Percentiles rank a stretch among this genome's conserved stretches.
phyloP scores from a whole-genome alignment of 2,329 filamentous ascomycete genomes.

The Dactylellina drechsleri region DNA sequence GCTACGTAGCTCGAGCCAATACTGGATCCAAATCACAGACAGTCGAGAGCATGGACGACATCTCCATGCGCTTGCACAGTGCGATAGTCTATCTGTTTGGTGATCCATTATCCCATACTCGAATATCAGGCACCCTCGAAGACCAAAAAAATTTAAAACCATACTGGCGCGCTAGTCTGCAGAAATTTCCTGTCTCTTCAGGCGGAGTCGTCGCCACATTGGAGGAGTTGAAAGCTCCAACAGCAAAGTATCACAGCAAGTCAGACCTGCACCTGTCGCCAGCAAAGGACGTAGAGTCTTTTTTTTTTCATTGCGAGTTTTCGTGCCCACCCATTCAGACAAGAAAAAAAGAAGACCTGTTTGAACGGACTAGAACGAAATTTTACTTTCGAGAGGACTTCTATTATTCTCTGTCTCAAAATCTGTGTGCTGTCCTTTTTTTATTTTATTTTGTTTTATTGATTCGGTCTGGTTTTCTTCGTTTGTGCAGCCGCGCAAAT shows the following conservation, averaged over 20 bases:
- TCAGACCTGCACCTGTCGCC: constrained; percentile 18
- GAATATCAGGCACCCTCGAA: constrained; percentile 36
- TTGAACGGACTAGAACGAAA: not conserved
- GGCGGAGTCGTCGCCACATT: constrained; percentile 25
- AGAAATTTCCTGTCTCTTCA: constrained; percentile 28
- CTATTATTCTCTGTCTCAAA: not conserved
- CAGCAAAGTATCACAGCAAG: constrained; percentile 19
- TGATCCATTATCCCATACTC: not conserved
- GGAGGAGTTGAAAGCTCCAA: constrained; percentile 10
- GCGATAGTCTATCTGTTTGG: too few species aligned
- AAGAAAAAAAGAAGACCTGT: not conserved
- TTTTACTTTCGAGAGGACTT: not conserved
- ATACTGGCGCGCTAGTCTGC: constrained; percentile 35
- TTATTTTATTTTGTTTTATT: constrained; percentile 18
- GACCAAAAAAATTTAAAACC: constrained; percentile 22
- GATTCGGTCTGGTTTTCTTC: constrained; percentile 5
- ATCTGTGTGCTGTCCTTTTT: not conserved
- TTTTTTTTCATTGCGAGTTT: not conserved
- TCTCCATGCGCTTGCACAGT: constrained; percentile 4
- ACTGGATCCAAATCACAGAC: not conserved
- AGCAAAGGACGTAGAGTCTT: constrained; percentile 1
- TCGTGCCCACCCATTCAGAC: too few species aligned
- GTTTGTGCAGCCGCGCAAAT: constrained; percentile 16
- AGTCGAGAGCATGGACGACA: not conserved
- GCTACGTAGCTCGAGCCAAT: not conserved